Evolutionary conservation across 2,329 filamentous ascomycete genomes (phyloP), one percentile per base, ranked within the genome.

Genomic region (Magnaporthiopsis rhizophila): DNA sequence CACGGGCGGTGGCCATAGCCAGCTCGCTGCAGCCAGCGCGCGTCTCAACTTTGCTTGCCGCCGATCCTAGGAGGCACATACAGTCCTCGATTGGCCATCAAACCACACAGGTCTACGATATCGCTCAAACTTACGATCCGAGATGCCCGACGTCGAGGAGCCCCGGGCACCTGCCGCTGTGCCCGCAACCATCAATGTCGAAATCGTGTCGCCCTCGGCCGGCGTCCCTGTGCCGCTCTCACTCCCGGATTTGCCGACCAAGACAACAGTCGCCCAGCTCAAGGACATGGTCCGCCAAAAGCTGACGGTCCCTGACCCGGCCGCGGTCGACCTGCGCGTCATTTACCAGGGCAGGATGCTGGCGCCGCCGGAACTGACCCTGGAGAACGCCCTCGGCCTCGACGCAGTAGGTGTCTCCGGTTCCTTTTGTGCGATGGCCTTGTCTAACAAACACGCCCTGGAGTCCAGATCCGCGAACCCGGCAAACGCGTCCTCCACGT

Each of bases 261-360:
- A 63, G 5, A 66, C 65, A 11, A 66, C 65, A 0, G 58, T 66
- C n/a, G 56, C 45, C 11, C 56, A 64, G 58, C 13, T 66, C 30
- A 62, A 66, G 58, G 63, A 64, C 15, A 64, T 59, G 61, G 32
- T 65, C 26, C 64, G 57, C 24, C 36, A 24, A 28, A 26, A 30
- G n/a, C 45, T 65, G n/a, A 61, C 64, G 58, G 74, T 78, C 30
- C 72, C 80, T 59, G 81, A 78, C 62, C 84, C 85, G 3, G 69
- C 78, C 21, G 79, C 85, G 66, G 79, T 84, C 45, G 78, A 81
- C 45, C 84, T 88, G 71, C 79, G 86, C 58, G 74, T 89, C 65
- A 88, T 89, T 53, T 81, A 88, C 69, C 78, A 82, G 58, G 86
- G 86, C 0, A 81, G 84, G 50, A 77, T 86, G 60, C 74, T 88